These are phyloP conservation scores for Silene conica DNA, from an alignment of 148 eudicot genomes.

Conservation along the genomic window DNA sequence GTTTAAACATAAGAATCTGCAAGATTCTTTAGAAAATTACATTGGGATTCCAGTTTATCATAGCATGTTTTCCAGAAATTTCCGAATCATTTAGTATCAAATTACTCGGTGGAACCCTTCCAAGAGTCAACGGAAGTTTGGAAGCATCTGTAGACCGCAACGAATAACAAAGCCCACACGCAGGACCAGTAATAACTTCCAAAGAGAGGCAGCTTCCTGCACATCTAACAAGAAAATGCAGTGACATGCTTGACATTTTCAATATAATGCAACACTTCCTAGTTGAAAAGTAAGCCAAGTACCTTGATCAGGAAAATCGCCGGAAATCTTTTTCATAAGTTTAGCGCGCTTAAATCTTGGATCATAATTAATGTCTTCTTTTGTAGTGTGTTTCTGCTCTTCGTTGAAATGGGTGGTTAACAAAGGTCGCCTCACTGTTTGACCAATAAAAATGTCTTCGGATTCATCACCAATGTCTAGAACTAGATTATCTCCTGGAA, in stretches of 20 bases:
- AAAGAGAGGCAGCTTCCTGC: constrained; percentile 84
- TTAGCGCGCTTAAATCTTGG: constrained; percentile 29
- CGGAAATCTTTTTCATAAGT: constrained; percentile 29
- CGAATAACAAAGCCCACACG: constrained; percentile 55
- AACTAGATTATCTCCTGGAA: constrained; percentile 54
- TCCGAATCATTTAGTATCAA: constrained; percentile 74
- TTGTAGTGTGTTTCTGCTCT: constrained; percentile 37
- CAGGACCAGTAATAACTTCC: constrained; percentile 89
- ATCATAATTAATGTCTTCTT: constrained; percentile 39
- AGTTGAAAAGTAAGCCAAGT: constrained; percentile 27
- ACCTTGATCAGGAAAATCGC: constrained; percentile 37
- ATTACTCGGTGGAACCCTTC: constrained; percentile 87
- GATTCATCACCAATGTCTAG: constrained; percentile 55
- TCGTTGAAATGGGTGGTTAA: constrained; percentile 27
- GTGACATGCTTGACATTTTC: constrained; percentile 50
- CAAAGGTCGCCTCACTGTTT: constrained; percentile 66
- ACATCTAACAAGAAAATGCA: constrained; percentile 67
- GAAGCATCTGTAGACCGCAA: constrained; percentile 55
- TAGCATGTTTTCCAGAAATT: constrained; percentile 95
- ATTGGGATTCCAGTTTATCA: constrained; percentile 79
- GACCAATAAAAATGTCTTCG: constrained; percentile 57
- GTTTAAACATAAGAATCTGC: neutral
- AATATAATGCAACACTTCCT: constrained; percentile 1
- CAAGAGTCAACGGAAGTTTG: constrained; percentile 83
- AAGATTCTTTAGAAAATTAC: constrained; percentile 33